A percentile compares a stretch with the other conserved stretches of the same genome.
These are phyloP conservation scores for Phytophthora pistaciae DNA, from an alignment of 352 stramenopile genomes.

Conservation along the genomic window DNA sequence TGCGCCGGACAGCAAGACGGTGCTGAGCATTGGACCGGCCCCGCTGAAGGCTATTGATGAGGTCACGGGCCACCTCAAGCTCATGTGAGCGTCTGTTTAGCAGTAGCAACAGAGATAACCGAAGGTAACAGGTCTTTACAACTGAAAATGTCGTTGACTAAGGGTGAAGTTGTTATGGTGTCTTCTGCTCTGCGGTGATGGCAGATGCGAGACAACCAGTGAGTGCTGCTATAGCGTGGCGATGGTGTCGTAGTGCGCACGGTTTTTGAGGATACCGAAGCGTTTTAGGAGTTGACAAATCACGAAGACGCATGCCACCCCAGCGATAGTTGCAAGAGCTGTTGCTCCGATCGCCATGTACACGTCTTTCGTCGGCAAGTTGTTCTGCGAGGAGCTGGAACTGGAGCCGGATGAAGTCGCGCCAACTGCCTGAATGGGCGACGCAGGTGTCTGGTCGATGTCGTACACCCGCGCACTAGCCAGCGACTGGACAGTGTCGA, in stretches of 20 bases:
- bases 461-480: neutral
- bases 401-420: conserved; percentile 18
- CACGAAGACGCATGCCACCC: conserved; percentile 42
- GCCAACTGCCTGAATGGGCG: conserved; percentile 4
- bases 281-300: conserved; percentile 46
- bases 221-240: conserved; percentile 51
- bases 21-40: conserved; percentile 82
- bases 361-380: conserved; percentile 39
- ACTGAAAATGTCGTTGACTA: neutral
- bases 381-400: conserved; percentile 3
- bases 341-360: conserved; percentile 57
- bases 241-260: conserved; percentile 53
- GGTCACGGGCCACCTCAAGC: conserved; percentile 86
- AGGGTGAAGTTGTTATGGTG: no score
- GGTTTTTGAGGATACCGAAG: conserved; percentile 52
- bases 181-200: conserved; percentile 11
- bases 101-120: neutral
- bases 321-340: conserved; percentile 45
- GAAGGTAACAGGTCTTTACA: neutral
- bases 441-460: conserved; percentile 5
- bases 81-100: conserved; percentile 62
- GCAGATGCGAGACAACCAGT: conserved; percentile 2
- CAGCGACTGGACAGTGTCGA: conserved; percentile 41
- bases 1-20: conserved; percentile 85
- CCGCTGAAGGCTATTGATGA: conserved; percentile 73